These are phyloP conservation scores for sorghum (Sorghum bicolor) DNA, from an alignment of 176 grass and related monocot genomes.

Conservation along the genomic window DNA sequence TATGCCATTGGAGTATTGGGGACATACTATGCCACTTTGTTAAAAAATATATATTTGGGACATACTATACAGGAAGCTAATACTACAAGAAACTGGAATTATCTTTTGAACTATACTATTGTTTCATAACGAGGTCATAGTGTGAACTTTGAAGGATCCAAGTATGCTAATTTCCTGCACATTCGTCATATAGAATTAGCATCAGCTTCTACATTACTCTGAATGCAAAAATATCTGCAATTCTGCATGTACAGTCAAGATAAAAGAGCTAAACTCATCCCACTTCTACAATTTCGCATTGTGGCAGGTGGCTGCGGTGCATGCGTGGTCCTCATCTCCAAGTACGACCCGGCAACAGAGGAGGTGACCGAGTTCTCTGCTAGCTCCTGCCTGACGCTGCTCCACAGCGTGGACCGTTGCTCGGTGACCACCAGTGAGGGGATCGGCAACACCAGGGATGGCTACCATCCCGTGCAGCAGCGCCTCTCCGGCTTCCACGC, in stretches of 20 bases:
- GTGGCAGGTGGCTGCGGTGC: constrained; percentile 78
- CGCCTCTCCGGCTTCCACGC: constrained; percentile 79
- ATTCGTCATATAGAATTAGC: no score
- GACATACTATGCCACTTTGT: no score
- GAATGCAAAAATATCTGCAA: neutral
- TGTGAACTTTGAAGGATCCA: neutral
- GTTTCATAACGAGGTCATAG: neutral
- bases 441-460: constrained; percentile 66
- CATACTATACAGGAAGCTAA: neutral
- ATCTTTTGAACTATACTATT: no score
- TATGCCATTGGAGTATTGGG: no score
- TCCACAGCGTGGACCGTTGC: constrained; percentile 55
- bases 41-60: neutral
- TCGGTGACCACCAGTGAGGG: constrained; percentile 84
- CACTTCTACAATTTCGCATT: neutral
- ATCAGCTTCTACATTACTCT: neutral
- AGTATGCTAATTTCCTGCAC: no score
- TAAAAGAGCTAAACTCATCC: neutral
- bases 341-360: constrained; percentile 44
- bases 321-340: constrained; percentile 80
- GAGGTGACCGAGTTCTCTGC: constrained; percentile 58
- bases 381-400: constrained; percentile 78
- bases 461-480: constrained; percentile 74
- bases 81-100: no score
- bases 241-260: neutral